Conservation (phyloP, 1,284 basidiomycete species). For the Microbotryum violaceum region DNA sequence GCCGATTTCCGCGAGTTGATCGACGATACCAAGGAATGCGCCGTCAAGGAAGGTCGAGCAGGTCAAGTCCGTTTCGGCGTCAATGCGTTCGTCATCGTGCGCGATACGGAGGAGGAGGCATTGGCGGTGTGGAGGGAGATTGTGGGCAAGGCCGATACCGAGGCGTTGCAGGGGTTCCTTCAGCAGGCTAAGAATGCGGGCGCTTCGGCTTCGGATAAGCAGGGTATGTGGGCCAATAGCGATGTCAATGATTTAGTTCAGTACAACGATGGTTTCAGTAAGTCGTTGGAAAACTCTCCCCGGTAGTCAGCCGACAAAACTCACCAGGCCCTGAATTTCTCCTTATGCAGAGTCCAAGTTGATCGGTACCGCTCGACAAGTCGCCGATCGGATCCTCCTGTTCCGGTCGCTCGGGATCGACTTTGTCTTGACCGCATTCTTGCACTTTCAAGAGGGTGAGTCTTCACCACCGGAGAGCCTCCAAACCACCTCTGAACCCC, state of each 20-base stretch:
- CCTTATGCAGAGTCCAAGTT: neutral
- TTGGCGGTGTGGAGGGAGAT: constrained; percentile 13
- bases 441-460: constrained; percentile 4
- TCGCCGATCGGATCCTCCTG: constrained; percentile 21
- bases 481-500: constrained; percentile 1
- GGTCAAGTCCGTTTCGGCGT: constrained; percentile 4
- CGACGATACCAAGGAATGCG: constrained; percentile 10
- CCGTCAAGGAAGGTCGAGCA: constrained; percentile 6
- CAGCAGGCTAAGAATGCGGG: constrained; percentile 20
- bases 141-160: constrained; percentile 7
- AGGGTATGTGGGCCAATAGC: constrained; percentile 24
- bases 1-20: constrained; percentile 8
- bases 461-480: neutral
- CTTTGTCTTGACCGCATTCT: constrained; percentile 10
- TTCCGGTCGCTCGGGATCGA: constrained; percentile 20
- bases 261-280: constrained; percentile 22
- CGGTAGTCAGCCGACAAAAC: too few species aligned
- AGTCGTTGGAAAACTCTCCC: too few species aligned
- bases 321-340: too few species aligned
- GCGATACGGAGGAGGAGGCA: constrained; percentile 17
- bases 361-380: constrained; percentile 16
- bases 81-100: constrained; percentile 21
- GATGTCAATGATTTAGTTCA: constrained; percentile 16
- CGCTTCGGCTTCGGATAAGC: constrained; percentile 4
- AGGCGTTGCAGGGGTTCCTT: constrained; percentile 6